Evolutionary conservation across 148 eudicot genomes (phyloP), one percentile per base, ranked within the genome.

Genomic region (Rhododendron kiyosumense): DNA sequence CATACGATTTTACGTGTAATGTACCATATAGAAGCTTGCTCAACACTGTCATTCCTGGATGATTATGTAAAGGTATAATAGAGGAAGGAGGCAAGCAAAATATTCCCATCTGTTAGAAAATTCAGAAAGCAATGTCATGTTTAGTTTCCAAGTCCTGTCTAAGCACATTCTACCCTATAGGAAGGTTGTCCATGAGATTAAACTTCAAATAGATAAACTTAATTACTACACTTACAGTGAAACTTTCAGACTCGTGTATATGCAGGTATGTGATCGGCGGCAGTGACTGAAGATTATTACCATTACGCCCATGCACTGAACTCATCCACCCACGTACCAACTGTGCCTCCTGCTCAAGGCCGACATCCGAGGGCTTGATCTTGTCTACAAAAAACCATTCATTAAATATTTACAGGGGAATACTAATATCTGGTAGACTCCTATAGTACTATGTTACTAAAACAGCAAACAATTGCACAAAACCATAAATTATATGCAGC

Each of bases 31-130:
- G 84, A 87, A 97, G 95, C 92, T 97, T 97, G 94, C 99, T 97
- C 88, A 97, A 86, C 81, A 97, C 99, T 41, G 99, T 97, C 99
- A 97, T 97, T 89, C 99, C 98, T 38, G 99, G 99, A 91, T 97
- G 99, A 88, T 97, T 97, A 86, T 97, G 99, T 88, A 97, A 94
- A 48, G 99, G 99, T 87, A 97, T 95, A 84, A 95, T 87, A 38
- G 99, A 94, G 48, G 96, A 91, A 83, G 99, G 91, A 59, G 98
- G 99, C 99, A 97, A 91, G 90, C 94, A 92, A 81, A 97, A 97
- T 87, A 97, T 97, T 85, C 99, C 99, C 91, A 97, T 93, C 99
- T 97, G 95, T 90, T 86, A 90, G 63, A 41, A 24, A 84, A 87
- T 38, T 49, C 34, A 87, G 78, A 83, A 34, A 63, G 32, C 75